These are phyloP conservation scores for Asclepias syriaca DNA, from an alignment of 257 asterid species.

Conservation along the genomic window DNA sequence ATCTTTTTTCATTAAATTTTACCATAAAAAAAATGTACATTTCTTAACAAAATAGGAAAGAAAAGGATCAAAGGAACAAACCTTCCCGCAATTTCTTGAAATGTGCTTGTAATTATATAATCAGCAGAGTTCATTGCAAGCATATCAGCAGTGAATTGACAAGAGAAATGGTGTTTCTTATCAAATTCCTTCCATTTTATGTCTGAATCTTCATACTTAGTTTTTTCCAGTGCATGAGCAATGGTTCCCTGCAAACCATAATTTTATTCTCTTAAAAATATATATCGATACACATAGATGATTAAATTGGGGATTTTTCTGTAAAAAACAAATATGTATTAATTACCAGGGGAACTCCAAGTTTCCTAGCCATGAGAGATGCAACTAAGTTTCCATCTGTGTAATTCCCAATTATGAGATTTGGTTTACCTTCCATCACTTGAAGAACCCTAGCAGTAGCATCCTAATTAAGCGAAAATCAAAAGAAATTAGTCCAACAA, in stretches of 20 bases:
- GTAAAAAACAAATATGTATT: too few species aligned
- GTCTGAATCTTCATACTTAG: conserved; percentile 85
- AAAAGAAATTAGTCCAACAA: not conserved
- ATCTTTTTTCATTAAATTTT: too few species aligned
- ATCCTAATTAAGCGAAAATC: conserved; percentile 35
- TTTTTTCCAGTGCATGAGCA: conserved; percentile 94
- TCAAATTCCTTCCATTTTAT: conserved; percentile 66
- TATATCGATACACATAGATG: too few species aligned
- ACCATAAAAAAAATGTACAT: too few species aligned
- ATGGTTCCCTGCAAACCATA: conserved; percentile 54
- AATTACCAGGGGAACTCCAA: conserved; percentile 65
- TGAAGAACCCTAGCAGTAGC: conserved; percentile 60
- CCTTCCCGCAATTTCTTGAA: conserved; percentile 97
- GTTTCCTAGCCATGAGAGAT: conserved; percentile 65
- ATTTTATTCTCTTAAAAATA: too few species aligned
- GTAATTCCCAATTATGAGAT: conserved; percentile 79
- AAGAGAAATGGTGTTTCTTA: conserved; percentile 74
- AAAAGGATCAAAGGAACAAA: conserved; percentile 15
- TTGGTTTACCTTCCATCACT: conserved; percentile 77
- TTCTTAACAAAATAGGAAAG: too few species aligned
- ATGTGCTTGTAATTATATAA: conserved; percentile 76
- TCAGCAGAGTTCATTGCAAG: conserved; percentile 85
- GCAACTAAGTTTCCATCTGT: conserved; percentile 89
- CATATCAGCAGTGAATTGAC: conserved; percentile 79
- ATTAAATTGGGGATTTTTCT: too few species aligned